Percentiles rank a stretch among this genome's conserved stretches.
Evolutionary conservation across 1,284 basidiomycete genomes (phyloP).

Genomic region (Termitomyces sp.): DNA sequence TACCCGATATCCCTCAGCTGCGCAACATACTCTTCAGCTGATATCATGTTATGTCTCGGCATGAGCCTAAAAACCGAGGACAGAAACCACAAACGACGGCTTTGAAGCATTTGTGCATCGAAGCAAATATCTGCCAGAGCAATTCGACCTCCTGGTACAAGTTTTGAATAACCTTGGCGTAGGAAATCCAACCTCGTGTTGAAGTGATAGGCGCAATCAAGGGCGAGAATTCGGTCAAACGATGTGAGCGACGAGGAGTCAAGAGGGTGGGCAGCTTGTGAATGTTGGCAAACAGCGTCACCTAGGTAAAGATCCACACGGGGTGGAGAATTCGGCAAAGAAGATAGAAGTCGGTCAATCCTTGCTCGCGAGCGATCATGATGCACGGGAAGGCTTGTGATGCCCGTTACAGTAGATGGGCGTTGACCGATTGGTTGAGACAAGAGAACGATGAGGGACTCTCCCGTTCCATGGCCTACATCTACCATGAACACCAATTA

Average conservation of each 20-base stretch:
- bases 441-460: constrained; percentile 55
- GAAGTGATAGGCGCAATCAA: constrained; percentile 75
- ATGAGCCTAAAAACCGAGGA: constrained; percentile 38
- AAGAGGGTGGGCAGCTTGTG: constrained; percentile 35
- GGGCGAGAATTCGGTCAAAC: constrained; percentile 48
- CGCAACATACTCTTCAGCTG: constrained; percentile 39
- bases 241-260: constrained; percentile 23
- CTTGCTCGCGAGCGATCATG: constrained; percentile 41
- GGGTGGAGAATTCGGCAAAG: constrained; percentile 10
- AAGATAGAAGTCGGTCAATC: constrained; percentile 25
- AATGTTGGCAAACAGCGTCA: constrained; percentile 44
- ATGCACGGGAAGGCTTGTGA: constrained; percentile 55
- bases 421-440: constrained; percentile 39
- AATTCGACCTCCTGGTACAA: constrained; percentile 48
- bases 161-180: constrained; percentile 38
- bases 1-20: constrained; percentile 50
- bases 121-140: constrained; percentile 66
- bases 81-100: constrained; percentile 20
- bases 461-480: constrained; percentile 69
- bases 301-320: constrained; percentile 35
- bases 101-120: constrained; percentile 23
- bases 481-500: constrained; percentile 31
- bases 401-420: constrained; percentile 47
- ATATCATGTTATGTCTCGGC: constrained; percentile 49
- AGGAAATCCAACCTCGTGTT: constrained; percentile 46